A percentile compares a stretch with the other conserved stretches of the same genome.
Conservation (phyloP, 1,284 basidiomycete species). For the Moesziomyces aphidis region DNA sequence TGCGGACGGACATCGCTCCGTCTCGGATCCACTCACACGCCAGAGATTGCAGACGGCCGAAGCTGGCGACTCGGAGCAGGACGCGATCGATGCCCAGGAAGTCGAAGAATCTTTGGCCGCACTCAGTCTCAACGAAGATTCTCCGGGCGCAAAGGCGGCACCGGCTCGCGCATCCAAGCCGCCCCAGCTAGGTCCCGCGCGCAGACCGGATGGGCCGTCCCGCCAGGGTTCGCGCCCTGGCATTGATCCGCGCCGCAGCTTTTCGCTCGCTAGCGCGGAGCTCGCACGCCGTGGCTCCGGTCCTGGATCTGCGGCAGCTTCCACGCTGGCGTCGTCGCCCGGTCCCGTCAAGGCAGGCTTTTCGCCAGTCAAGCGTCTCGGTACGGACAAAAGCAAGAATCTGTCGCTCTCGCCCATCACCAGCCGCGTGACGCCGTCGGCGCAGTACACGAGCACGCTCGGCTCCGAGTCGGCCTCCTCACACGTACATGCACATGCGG, state of each 20-base stretch:
- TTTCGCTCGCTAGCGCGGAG: conserved; percentile 42
- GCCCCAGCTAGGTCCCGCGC: conserved; percentile 30
- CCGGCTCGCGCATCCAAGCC: conserved; percentile 20
- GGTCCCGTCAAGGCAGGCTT: conserved; percentile 29
- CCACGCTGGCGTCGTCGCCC: conserved; percentile 18
- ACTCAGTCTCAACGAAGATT: conserved; percentile 26
- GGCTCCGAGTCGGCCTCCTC: conserved; percentile 15
- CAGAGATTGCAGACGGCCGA: conserved; percentile 37
- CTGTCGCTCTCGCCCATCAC: conserved; percentile 58
- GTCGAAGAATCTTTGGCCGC: conserved; percentile 40
- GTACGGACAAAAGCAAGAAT: conserved; percentile 47
- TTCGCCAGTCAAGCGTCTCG: conserved; percentile 40
- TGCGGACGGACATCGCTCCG: conserved; percentile 39
- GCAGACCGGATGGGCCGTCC: conserved; percentile 24
- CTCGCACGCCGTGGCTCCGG: conserved; percentile 20
- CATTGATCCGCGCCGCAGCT: conserved; percentile 28
- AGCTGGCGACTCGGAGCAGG: conserved; percentile 20
- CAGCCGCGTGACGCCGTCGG: conserved; percentile 40
- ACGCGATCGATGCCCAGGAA: conserved; percentile 38
- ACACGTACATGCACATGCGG: conserved; percentile 30
- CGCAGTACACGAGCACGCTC: conserved; percentile 30
- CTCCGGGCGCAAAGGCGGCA: background rate
- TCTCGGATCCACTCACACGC: conserved; percentile 44
- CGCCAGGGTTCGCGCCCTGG: conserved; percentile 21
- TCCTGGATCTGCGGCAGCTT: conserved; percentile 9